Evolutionary conservation across 208 protist genomes (phyloP), one percentile per base, ranked within the genome.

Genomic region (Trypanosomatidae sp.): DNA sequence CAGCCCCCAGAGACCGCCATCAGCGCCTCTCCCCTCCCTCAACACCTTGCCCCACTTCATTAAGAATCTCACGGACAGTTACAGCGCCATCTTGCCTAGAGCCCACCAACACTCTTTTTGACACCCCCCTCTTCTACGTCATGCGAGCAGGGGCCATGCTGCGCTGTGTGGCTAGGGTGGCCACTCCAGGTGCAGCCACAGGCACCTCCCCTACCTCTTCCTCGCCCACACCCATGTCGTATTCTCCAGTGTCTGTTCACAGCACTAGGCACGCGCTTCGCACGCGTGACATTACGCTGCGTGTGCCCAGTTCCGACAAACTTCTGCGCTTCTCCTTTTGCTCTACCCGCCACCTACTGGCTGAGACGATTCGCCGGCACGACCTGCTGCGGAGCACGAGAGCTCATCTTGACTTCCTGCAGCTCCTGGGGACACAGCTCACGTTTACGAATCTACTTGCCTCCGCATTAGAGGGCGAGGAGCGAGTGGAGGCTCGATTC

Each of bases 371-470:
- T 6, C 60, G 66, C 4, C 83, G 89, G 10, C 91, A 96, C 74
- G 58, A 81, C 59, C 73, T 96, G 22, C 73, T 85, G 25, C 39
- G 69, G 9, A 65, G 53, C 28, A 85, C 82, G 4, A 30, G 69
- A 2, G 83, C 69, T 19, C 76, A 89, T 64, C 33, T 79, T 1
- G 72, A 73, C 22, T 89, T 90, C 55, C 43, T 92, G 47, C 69
- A 87, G 52, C 80, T 93, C 22, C 30, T 93, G 4, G 91, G 91
- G 22, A 91, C 85, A 25, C 77, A 88, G 52, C 71, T 96, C 33
- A 86, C 79, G 13, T 91, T 96, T 66, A 82, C 83, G 19, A 92
- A 93, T 65, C 68, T 96, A 22, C 77, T 94, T 4, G 84, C 89
- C 17, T 78, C 85, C 12, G 76, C 81, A 41, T 80, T 82, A 36